phyloP scores from a whole-genome alignment of 306 rosid species.

The Amphicarpaea edgeworthii region DNA sequence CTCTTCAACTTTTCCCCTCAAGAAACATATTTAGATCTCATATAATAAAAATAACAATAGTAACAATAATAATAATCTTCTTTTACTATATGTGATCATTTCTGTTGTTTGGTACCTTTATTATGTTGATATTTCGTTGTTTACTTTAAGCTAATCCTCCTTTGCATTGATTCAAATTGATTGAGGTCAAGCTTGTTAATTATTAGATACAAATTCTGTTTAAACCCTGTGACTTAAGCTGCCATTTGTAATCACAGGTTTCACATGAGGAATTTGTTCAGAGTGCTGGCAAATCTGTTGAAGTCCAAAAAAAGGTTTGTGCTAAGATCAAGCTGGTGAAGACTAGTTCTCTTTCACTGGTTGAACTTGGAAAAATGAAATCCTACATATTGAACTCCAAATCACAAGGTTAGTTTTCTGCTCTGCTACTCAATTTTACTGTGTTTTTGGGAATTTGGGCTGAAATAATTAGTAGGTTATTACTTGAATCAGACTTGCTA shows the following conservation, averaged over 20 bases:
- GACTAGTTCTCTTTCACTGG: constrained; percentile 66
- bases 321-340: constrained; percentile 76
- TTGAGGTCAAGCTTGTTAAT: constrained; percentile 1
- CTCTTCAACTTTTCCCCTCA: constrained; percentile 35
- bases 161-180: constrained; percentile 29
- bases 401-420: constrained; percentile 57
- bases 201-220: constrained; percentile 32
- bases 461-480: constrained; percentile 32
- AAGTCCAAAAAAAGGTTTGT: constrained; percentile 66
- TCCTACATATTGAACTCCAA: constrained; percentile 67
- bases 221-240: constrained; percentile 17
- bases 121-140: constrained; percentile 16
- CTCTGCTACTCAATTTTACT: constrained; percentile 13
- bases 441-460: not conserved
- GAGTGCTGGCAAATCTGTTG: constrained; percentile 49
- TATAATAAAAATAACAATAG: too few species aligned
- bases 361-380: constrained; percentile 83
- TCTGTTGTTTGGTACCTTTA: constrained; percentile 12
- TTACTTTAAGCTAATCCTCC: constrained; percentile 20
- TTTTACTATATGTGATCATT: too few species aligned
- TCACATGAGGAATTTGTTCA: constrained; percentile 62
- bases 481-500: constrained; percentile 23
- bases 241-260: constrained; percentile 59
- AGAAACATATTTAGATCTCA: constrained; percentile 16
- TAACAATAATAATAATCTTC: not conserved